Conservation (phyloP, 345 rosid species). For the Camelina sativa region DNA sequence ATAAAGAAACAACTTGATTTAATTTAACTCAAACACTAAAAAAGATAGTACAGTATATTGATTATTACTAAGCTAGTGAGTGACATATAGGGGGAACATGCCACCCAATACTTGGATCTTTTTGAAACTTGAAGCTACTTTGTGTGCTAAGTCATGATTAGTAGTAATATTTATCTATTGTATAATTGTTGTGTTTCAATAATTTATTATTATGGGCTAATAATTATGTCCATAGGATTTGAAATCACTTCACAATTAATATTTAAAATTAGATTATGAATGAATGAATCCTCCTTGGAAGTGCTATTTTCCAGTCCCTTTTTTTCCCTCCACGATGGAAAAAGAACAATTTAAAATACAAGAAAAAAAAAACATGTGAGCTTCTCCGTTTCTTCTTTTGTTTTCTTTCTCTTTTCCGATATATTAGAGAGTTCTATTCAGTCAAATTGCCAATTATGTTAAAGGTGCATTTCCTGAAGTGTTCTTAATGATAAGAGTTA, state of each 20-base stretch:
- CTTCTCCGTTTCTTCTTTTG: slow-evolving; percentile 35
- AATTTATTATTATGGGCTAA: slow-evolving; percentile 6
- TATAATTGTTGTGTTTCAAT: slow-evolving; percentile 19
- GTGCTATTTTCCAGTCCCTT: slow-evolving; percentile 16
- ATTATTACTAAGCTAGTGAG: slow-evolving; percentile 19
- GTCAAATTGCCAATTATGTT: slow-evolving; percentile 42
- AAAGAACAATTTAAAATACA: slow-evolving; percentile 19
- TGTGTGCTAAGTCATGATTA: slow-evolving; percentile 36
- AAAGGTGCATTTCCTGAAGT: slow-evolving; percentile 28
- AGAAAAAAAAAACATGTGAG: slow-evolving; percentile 33
- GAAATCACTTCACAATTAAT: slow-evolving; percentile 32
- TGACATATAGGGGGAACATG: slow-evolving; percentile 38
- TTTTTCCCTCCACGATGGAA: slow-evolving; percentile 22
- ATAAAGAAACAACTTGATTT: slow-evolving; percentile 10
- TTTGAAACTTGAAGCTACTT: slow-evolving; percentile 32
- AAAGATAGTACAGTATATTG: neutral
- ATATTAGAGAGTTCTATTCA: slow-evolving; percentile 9
- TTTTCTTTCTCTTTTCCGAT: slow-evolving; percentile 9
- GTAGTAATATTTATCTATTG: slow-evolving; percentile 12
- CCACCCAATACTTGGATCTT: slow-evolving; percentile 36
- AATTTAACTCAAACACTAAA: neutral
- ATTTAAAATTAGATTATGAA: slow-evolving; percentile 3
- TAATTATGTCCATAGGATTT: slow-evolving; percentile 28
- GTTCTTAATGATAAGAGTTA: slow-evolving; percentile 43
- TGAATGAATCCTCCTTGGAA: slow-evolving; percentile 20